phyloP scores from a whole-genome alignment of 192 early-diverging fungal species.

The Coemansia sp. region DNA sequence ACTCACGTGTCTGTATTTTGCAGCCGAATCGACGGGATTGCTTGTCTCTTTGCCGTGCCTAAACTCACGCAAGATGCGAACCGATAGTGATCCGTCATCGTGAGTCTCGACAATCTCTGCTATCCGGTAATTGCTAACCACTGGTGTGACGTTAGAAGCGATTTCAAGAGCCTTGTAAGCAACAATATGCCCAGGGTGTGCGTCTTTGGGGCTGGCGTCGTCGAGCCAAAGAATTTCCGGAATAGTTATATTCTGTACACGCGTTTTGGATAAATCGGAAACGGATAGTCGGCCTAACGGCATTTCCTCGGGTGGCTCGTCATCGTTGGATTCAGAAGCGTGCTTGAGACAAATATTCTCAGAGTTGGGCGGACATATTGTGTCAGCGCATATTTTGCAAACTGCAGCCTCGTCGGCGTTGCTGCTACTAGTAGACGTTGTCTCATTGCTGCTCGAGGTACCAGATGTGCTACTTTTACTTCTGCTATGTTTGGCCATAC shows the following conservation, averaged over 20 bases:
- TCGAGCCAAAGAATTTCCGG: neutral
- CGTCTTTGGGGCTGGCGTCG: neutral
- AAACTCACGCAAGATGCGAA: conserved; percentile 4
- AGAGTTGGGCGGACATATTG: neutral
- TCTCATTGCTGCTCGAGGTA: neutral
- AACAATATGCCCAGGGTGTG: neutral
- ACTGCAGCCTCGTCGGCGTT: neutral
- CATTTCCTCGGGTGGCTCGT: neutral
- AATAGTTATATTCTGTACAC: neutral
- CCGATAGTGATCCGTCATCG: neutral
- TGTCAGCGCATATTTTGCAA: neutral
- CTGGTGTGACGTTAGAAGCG: conserved; percentile 1
- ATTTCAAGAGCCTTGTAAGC: conserved; percentile 23
- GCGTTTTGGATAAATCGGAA: neutral
- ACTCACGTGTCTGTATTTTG: neutral
- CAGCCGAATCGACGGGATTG: neutral
- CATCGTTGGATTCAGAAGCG: neutral
- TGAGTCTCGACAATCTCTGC: neutral
- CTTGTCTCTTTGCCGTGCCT: conserved; percentile 1
- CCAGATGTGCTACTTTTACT: neutral
- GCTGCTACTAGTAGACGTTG: neutral
- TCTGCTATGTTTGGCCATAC: neutral
- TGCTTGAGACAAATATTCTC: neutral
- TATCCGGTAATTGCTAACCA: conserved; percentile 13
- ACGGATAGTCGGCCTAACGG: conserved; percentile 2